A percentile compares a stretch with the other conserved stretches of the same genome.
Evolutionary conservation across 2,329 filamentous ascomycete species (phyloP).

Genomic region (Fusarium oxysporum): DNA sequence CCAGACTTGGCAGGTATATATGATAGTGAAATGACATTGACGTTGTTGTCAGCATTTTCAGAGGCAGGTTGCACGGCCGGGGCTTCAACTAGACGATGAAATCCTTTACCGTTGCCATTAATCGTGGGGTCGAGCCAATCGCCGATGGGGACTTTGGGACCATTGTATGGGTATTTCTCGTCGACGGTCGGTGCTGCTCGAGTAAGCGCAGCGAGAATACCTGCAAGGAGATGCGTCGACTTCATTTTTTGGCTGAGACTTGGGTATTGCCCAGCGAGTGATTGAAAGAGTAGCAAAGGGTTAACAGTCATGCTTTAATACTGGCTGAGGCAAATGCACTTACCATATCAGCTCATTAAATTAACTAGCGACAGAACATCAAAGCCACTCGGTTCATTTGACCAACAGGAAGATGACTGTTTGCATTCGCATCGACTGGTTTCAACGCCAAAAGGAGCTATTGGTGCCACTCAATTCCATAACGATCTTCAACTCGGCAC

Average conservation of each 20-base stretch:
- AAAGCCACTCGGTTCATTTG: background rate
- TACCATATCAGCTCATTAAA: too few species aligned
- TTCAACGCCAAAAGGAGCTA: background rate
- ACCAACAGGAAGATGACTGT: background rate
- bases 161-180: background rate
- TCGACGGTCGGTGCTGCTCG: background rate
- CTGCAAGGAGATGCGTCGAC: rapidly evolving
- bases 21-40: slow-evolving; percentile 3
- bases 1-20: background rate
- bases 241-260: rapidly evolving
- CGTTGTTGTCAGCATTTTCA: background rate
- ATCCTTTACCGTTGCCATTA: background rate
- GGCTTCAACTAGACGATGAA: background rate
- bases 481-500: background rate
- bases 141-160: background rate
- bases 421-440: rapidly evolving
- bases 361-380: too few species aligned
- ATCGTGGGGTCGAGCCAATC: background rate
- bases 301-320: background rate
- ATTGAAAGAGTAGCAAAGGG: too few species aligned
- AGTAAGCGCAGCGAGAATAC: rapidly evolving
- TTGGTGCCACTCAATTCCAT: background rate
- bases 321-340: too few species aligned
- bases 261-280: background rate
- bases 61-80: background rate